phyloP scores from a whole-genome alignment of 768 basidiomycete genomes.

The Strobilomyces confusus region DNA sequence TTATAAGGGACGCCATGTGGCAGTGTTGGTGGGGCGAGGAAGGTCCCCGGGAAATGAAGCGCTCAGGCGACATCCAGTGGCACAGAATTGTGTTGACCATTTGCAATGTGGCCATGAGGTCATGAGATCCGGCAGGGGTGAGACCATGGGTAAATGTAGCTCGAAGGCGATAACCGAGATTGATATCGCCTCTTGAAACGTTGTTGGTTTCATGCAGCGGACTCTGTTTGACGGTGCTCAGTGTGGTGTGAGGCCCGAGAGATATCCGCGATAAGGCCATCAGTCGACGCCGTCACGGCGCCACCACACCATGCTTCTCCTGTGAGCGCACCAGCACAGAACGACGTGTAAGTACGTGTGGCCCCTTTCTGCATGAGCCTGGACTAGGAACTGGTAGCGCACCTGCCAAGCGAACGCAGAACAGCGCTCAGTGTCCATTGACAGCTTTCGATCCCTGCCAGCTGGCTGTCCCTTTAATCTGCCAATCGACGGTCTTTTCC shows the following conservation, averaged over 20 bases:
- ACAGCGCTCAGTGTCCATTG: background rate
- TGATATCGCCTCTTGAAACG: background rate
- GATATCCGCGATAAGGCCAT: background rate
- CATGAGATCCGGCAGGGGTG: background rate
- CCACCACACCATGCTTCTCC: background rate
- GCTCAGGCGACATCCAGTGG: background rate
- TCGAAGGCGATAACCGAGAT: background rate
- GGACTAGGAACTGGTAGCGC: background rate
- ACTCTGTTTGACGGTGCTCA: background rate
- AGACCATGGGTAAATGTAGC: background rate
- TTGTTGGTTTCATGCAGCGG: too few relatives aligned
- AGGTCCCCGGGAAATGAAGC: background rate
- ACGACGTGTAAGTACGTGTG: background rate
- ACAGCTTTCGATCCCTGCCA: too few relatives aligned
- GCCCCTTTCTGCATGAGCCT: background rate
- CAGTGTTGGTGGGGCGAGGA: background rate
- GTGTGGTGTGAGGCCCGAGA: background rate
- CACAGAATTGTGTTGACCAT: background rate
- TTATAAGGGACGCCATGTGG: constrained; percentile 1
- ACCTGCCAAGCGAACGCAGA: background rate
- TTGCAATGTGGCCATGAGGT: background rate
- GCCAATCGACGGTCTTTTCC: too few relatives aligned
- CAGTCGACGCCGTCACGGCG: background rate
- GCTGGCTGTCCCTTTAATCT: too few relatives aligned
- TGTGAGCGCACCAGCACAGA: background rate